A percentile compares a stretch with the other conserved stretches of the same genome.
These are phyloP conservation scores for Volvox reticuliferus DNA, from an alignment of 139 green algal genomes.

Conservation along the genomic window DNA sequence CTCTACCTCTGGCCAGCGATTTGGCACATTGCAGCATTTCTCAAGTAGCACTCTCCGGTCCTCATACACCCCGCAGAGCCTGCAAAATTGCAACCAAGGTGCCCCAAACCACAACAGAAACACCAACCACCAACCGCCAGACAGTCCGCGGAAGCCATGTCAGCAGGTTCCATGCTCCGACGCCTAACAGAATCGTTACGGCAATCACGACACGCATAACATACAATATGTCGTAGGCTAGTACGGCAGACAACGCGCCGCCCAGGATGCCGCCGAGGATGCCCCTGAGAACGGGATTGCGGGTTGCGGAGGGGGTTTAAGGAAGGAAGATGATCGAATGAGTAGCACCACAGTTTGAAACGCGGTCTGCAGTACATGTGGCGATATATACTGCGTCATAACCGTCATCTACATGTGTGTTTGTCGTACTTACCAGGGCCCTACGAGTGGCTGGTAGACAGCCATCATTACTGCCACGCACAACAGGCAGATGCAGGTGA, in stretches of 20 bases:
- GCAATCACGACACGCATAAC: slow-evolving; percentile 9
- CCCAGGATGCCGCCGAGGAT: slow-evolving; percentile 15
- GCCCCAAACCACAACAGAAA: background rate
- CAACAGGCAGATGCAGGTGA: background rate
- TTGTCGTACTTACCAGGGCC: slow-evolving; percentile 5
- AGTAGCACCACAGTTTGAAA: background rate
- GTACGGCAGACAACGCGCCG: slow-evolving; percentile 18
- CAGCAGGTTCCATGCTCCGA: background rate
- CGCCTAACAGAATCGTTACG: background rate
- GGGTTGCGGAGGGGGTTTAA: background rate
- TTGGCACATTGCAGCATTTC: too few relatives aligned
- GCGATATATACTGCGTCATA: too few relatives aligned
- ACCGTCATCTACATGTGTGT: too few relatives aligned
- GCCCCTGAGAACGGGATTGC: background rate
- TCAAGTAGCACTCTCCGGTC: background rate
- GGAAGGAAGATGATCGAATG: background rate
- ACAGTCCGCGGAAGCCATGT: background rate
- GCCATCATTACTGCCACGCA: background rate
- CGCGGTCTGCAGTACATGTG: too few relatives aligned
- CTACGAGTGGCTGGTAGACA: slow-evolving; percentile 37
- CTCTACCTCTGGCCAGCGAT: too few relatives aligned
- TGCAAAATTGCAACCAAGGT: background rate
- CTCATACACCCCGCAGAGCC: slow-evolving; percentile 21
- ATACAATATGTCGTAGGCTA: slow-evolving; percentile 34
- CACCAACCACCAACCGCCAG: background rate